Base-by-base conservation (phyloP, 345 rosid genomes). In the Excoecaria agallocha region DNA sequence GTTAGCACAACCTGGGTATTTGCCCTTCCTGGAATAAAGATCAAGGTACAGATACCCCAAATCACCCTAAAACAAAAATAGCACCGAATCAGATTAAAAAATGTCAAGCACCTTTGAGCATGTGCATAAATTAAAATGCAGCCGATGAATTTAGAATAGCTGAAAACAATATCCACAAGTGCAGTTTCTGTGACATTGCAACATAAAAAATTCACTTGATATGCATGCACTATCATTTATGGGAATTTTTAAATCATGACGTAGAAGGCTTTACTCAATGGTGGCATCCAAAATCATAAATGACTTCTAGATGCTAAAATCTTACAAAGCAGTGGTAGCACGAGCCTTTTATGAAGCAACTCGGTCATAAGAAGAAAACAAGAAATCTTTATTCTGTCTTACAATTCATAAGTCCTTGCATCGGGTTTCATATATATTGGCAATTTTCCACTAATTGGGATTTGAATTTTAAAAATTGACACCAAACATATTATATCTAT, bases 1-100 rank as follows among this genome's bases (percentile, higher is more conserved):
- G 85, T 87, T 89, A 67, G 98, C 98, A 87, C 98, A 94, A n/a
- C 98, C 93, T 52, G 98, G 96, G 81, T 92, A 93, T 80, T 92
- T 94, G 65, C 88, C 97, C 66, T 87, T 84, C 82, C 98, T 89
- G 3, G 93, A 86, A 77, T 87, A 90, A 65, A 94, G 80, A 86
- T 94, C 98, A 76, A 94, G 97, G 86, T 91, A 94, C 56, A 92
- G 83, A 86, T 82, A 88, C 60, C 98, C 98, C 70, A 94, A 82
- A 81, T 89, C 94, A 70, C 98, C 98, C 98, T 94, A 84, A 66
- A 86, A 79, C n/a, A 58, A 77, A 80, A 51, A 50, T 22, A 60
- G 64, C 22, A 54, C 49, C 59, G 17, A 49, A 15, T 41, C 37
- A 4, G 8, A 48, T 50, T 15, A 25, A 50, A 69, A 8, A 60